Conservation (phyloP, 1,284 basidiomycete species). For the Phellopilus nigrolimitatus region DNA sequence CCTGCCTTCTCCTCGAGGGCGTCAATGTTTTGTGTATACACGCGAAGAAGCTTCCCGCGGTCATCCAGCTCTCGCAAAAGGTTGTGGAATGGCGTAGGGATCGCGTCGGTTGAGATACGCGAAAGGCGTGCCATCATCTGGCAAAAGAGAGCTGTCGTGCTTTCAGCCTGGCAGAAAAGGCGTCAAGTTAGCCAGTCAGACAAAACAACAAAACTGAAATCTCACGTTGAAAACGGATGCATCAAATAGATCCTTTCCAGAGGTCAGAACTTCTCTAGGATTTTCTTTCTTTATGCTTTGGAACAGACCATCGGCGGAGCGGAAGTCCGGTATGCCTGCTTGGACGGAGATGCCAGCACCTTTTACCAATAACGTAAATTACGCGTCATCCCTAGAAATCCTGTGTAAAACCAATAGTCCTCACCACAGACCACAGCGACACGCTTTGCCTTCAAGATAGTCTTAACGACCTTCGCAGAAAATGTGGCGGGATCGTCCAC, state of each 20-base stretch:
- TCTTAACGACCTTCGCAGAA: constrained; percentile 48
- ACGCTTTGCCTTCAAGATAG: constrained; percentile 73
- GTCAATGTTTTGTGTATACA: constrained; percentile 96
- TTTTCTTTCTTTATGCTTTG: constrained; percentile 73
- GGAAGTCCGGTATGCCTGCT: constrained; percentile 91
- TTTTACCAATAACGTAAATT: constrained; percentile 28
- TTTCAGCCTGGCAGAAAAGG: constrained; percentile 51
- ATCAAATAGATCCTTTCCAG: constrained; percentile 89
- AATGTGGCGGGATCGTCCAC: constrained; percentile 34
- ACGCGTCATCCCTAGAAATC: constrained; percentile 13
- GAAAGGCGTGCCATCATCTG: constrained; percentile 86
- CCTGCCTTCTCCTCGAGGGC: constrained; percentile 84
- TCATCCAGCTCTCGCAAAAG: constrained; percentile 74
- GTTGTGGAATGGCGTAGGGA: constrained; percentile 81
- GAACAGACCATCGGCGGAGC: constrained; percentile 81
- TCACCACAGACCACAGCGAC: constrained; percentile 84
- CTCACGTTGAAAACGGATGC: constrained; percentile 85
- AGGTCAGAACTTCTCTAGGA: constrained; percentile 62
- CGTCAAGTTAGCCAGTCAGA: neutral
- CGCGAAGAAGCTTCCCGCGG: constrained; percentile 74
- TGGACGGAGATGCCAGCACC: constrained; percentile 91
- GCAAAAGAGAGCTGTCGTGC: constrained; percentile 76
- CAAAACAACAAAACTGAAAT: constrained; percentile 21
- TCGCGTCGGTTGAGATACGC: constrained; percentile 64
- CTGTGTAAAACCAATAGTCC: constrained; percentile 29